Percentiles rank a stretch among this genome's conserved stretches.
Evolutionary conservation across 2,329 filamentous ascomycete species (phyloP).

Genomic region (Knoxdaviesia proteae): DNA sequence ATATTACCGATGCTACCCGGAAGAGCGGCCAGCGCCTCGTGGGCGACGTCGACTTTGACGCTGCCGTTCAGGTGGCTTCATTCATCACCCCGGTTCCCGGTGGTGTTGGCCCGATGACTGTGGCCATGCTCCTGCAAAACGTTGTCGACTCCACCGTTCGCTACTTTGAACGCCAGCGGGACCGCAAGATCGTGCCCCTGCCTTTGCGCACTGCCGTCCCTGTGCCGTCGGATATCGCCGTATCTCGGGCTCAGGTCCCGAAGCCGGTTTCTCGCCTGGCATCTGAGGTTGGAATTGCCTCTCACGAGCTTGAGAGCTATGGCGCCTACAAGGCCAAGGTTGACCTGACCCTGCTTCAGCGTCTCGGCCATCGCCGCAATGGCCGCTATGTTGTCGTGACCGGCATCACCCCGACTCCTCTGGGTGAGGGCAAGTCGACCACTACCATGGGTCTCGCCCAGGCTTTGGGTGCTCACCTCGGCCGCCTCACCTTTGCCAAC

Average conservation of each 20-base stretch:
- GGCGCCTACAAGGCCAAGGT: conserved; percentile 94
- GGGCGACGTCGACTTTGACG: conserved; percentile 83
- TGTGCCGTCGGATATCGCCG: conserved; percentile 87
- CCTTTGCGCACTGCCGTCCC: conserved; percentile 59
- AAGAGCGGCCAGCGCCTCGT: conserved; percentile 86
- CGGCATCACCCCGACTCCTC: conserved; percentile 87
- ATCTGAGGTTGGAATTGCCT: conserved; percentile 66
- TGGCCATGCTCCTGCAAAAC: conserved; percentile 94
- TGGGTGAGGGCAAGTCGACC: conserved; percentile 95
- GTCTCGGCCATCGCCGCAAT: conserved; percentile 69
- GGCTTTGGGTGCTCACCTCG: conserved; percentile 73
- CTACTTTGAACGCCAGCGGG: conserved; percentile 68
- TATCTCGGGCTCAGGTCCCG: conserved; percentile 76
- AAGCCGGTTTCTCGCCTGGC: conserved; percentile 77
- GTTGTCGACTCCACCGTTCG: conserved; percentile 69
- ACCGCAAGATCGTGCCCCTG: conserved; percentile 61
- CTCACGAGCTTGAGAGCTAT: conserved; percentile 84
- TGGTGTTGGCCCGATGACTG: conserved; percentile 95
- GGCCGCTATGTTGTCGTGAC: conserved; percentile 85
- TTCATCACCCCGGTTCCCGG: conserved; percentile 91
- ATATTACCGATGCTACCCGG: conserved; percentile 68
- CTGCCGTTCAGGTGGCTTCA: conserved; percentile 67
- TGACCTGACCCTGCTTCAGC: conserved; percentile 59
- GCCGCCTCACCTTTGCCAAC: conserved; percentile 81
- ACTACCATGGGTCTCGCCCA: conserved; percentile 93